Evolutionary conservation across 345 rosid species (phyloP).

Genomic region (Euphorbia tirucalli): DNA sequence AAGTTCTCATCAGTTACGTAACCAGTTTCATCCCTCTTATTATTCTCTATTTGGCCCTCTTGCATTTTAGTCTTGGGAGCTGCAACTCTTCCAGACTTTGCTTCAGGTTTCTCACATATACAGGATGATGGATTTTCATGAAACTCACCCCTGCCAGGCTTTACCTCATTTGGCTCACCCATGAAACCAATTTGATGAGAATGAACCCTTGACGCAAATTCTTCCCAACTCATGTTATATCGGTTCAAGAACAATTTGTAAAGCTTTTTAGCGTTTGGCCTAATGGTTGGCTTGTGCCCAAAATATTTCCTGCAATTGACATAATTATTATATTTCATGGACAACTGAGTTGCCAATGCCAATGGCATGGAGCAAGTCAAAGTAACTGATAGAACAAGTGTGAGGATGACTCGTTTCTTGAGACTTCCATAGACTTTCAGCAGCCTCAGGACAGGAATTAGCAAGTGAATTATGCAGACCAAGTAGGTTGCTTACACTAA

Average conservation of each 20-base stretch:
- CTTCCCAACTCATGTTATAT: constrained; percentile 78
- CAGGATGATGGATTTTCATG: constrained; percentile 85
- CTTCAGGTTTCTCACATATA: constrained; percentile 58
- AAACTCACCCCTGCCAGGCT: constrained; percentile 76
- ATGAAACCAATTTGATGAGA: constrained; percentile 69
- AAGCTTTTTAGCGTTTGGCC: constrained; percentile 84
- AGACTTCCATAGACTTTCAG: no score
- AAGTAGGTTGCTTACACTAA: neutral
- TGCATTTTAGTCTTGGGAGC: neutral
- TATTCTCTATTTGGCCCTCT: constrained; percentile 5
- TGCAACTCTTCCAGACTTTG: constrained; percentile 23
- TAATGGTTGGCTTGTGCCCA: constrained; percentile 85
- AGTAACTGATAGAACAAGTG: neutral
- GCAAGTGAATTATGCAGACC: neutral
- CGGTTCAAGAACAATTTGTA: constrained; percentile 55
- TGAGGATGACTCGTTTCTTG: neutral
- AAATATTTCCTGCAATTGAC: constrained; percentile 66
- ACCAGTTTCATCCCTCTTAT: constrained; percentile 10
- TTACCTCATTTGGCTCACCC: constrained; percentile 83
- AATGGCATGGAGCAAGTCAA: neutral
- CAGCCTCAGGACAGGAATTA: no score
- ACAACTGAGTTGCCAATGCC: neutral
- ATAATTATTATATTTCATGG: neutral
- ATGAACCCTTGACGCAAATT: constrained; percentile 59
- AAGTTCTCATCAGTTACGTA: constrained; percentile 25